Percentiles rank a stretch among this genome's conserved stretches.
Conservation (phyloP, 2,329 filamentous ascomycete genomes). For the Cordyceps militaris region DNA sequence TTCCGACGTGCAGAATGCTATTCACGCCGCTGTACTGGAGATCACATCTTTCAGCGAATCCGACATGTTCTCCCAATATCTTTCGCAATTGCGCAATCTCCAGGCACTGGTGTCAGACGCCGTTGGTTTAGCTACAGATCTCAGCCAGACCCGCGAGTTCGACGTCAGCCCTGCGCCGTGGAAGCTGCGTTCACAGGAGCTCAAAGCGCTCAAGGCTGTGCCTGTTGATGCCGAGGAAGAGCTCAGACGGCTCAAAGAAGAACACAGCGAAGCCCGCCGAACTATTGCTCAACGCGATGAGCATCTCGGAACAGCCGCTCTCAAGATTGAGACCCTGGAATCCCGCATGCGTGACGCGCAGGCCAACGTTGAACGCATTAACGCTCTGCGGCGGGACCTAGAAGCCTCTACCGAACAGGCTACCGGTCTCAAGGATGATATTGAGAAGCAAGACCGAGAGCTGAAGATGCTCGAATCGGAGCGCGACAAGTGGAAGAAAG, state of each 20-base stretch:
- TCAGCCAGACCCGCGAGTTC: conserved; percentile 71
- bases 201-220: conserved; percentile 74
- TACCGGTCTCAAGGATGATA: conserved; percentile 51
- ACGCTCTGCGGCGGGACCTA: conserved; percentile 55
- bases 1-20: conserved; percentile 56
- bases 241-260: conserved; percentile 69
- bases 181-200: conserved; percentile 71
- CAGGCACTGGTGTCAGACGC: conserved; percentile 62
- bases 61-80: conserved; percentile 63
- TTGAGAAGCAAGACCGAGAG: conserved; percentile 61
- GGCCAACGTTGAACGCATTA: conserved; percentile 65
- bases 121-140: conserved; percentile 59
- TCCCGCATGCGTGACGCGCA: conserved; percentile 78
- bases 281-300: conserved; percentile 68
- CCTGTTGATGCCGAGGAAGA: conserved; percentile 81
- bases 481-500: conserved; percentile 64
- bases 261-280: conserved; percentile 70
- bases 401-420: conserved; percentile 45
- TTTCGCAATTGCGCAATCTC: conserved; percentile 58
- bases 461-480: conserved; percentile 58
- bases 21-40: conserved; percentile 45
- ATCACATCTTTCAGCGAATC: conserved; percentile 52
- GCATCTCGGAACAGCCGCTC: conserved; percentile 75
- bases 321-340: conserved; percentile 90
- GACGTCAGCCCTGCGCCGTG: conserved; percentile 72